phyloP scores from a whole-genome alignment of 768 basidiomycete genomes.

The Mycena vulgaris region DNA sequence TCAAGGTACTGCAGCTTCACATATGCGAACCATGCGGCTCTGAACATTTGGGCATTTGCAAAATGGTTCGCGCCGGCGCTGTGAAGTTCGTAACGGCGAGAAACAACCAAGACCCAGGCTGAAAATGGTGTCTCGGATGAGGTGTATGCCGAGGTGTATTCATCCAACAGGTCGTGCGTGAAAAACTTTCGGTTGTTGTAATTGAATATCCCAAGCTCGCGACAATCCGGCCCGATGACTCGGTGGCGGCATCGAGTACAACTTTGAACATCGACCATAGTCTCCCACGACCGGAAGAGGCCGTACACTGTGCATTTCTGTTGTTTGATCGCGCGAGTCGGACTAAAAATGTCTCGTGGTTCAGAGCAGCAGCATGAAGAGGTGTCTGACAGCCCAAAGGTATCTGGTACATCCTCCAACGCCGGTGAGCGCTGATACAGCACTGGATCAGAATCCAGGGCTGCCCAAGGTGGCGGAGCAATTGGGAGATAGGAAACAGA shows the following conservation, averaged over 20 bases:
- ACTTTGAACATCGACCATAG: not conserved
- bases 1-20: conserved; percentile 28
- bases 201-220: conserved; percentile 32
- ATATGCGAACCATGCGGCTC: conserved; percentile 36
- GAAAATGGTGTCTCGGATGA: conserved; percentile 35
- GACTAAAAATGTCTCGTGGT: too few relatives aligned
- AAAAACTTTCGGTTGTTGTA: conserved; percentile 32
- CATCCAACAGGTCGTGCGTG: conserved; percentile 34
- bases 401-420: too few relatives aligned
- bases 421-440: too few relatives aligned
- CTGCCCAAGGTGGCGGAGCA: too few relatives aligned
- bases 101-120: conserved; percentile 19
- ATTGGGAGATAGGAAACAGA: too few relatives aligned
- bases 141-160: conserved; percentile 32
- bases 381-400: too few relatives aligned
- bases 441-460: too few relatives aligned
- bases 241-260: not conserved
- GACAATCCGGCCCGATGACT: not conserved
- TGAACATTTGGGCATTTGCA: conserved; percentile 19
- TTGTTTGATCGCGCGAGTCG: too few relatives aligned
- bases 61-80: not conserved
- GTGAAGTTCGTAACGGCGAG: conserved; percentile 17
- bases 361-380: too few relatives aligned
- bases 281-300: too few relatives aligned
- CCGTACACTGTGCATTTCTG: too few relatives aligned